Base-by-base conservation (phyloP, 176 grass and related monocot species). In the Oryza brachyantha region DNA sequence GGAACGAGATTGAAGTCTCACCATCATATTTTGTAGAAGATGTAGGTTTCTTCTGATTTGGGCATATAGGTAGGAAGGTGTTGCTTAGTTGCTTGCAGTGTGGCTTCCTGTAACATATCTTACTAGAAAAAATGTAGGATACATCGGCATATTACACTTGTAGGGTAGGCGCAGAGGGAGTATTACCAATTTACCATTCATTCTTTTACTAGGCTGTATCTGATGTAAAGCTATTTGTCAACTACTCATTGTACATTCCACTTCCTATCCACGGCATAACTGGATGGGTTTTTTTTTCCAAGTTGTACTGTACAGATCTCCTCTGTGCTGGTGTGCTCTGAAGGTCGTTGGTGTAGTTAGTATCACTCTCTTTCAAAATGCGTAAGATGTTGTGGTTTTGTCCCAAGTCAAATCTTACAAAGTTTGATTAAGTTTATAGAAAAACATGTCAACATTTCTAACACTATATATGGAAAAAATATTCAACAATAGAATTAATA, bases 161-260 rank as follows among this genome's bases (percentile, higher is more conserved):
- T 76, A 81, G 81, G 27, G 38, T 77, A 85, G 77, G 64, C 10
- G 37, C 27, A 70, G 76, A 58, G 32, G 35, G 65, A 76, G 28
- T 74, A 27, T 65, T 65, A 58, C 32, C 43, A n/a, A n/a, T n/a
- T n/a, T n/a, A n/a, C n/a, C n/a, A n/a, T n/a, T n/a, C n/a, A 84
- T 84, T 88, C 50, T 83, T 70, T 62, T 61, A 13, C 7, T 17
- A 70, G 66, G 72, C 58, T 35, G 41, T 29, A 46, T 85, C 65
- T 37, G 66, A 21, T 89, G 77, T 81, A 89, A 89, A 89, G 57
- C n/a, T 46, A 31, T 84, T 75, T 57, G 41, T 24, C 2, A 74
- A 29, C 25, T 45, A 36, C 31, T 43, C 27, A 22, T 45, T 50
- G 38, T 70, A 71, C 48, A 26, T 70, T 77, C 54, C 27, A 73